Percentiles rank a stretch among this genome's conserved stretches.
Conservation (phyloP, 139 green algal species). For the Coccomyxa sp. region DNA sequence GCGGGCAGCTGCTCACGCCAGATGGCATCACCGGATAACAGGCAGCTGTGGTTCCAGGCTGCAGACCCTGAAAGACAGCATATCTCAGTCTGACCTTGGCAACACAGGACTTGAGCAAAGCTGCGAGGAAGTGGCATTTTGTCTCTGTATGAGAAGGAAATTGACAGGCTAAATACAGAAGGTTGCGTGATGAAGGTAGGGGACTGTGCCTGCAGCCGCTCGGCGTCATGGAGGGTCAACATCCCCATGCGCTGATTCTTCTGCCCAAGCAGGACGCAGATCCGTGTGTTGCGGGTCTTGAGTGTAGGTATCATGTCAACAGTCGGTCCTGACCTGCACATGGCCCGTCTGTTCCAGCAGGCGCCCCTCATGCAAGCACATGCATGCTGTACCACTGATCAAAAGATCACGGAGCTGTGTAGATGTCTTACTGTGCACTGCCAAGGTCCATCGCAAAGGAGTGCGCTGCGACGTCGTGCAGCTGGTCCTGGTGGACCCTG, state of each 20-base stretch:
- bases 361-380: background rate
- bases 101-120: background rate
- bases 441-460: constrained; percentile 79
- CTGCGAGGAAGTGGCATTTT: background rate
- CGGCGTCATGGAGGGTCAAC: constrained; percentile 70
- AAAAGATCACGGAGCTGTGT: background rate
- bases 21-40: background rate
- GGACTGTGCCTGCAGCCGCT: constrained; percentile 61
- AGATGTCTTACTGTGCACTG: constrained; percentile 62
- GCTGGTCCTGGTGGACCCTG: constrained; percentile 25
- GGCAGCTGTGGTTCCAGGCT: background rate
- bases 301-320: constrained; percentile 82
- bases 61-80: background rate
- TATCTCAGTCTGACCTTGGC: background rate
- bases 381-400: background rate
- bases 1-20: too few species aligned
- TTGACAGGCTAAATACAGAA: background rate
- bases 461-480: too few species aligned
- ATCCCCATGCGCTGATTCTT: constrained; percentile 48
- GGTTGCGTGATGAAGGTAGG: background rate
- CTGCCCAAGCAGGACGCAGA: constrained; percentile 80
- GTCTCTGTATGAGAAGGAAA: background rate
- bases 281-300: constrained; percentile 78
- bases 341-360: background rate
- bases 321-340: constrained; percentile 47